These are phyloP conservation scores for Colletotrichum sansevieriae DNA, from an alignment of 2,329 filamentous ascomycete genomes.

Conservation along the genomic window DNA sequence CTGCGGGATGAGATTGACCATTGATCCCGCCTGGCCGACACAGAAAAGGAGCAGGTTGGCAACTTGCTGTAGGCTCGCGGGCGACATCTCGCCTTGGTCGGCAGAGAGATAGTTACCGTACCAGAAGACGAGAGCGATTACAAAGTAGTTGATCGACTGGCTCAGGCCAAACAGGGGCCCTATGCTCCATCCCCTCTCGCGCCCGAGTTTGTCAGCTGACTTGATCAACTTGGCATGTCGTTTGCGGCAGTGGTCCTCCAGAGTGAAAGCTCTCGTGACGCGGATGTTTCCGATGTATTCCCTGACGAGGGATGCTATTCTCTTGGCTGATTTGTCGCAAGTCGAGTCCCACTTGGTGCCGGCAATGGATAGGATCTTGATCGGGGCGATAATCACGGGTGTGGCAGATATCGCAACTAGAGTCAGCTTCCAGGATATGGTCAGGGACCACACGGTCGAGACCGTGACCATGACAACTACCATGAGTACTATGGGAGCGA, in stretches of 20 bases:
- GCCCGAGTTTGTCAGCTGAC: constrained; percentile 70
- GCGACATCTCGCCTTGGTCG: constrained; percentile 58
- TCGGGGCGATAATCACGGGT: constrained; percentile 76
- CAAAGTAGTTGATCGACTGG: constrained; percentile 78
- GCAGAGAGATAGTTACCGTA: constrained; percentile 78
- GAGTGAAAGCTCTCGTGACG: constrained; percentile 79
- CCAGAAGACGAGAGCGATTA: constrained; percentile 85
- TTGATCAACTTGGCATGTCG: constrained; percentile 70
- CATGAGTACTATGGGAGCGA: constrained; percentile 77
- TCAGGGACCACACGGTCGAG: constrained; percentile 81
- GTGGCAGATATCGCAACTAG: constrained; percentile 78
- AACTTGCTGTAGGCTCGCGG: constrained; percentile 76
- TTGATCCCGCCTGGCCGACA: constrained; percentile 77
- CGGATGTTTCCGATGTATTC: constrained; percentile 85
- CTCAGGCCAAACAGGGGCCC: constrained; percentile 83
- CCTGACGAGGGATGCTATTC: constrained; percentile 72
- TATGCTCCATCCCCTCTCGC: constrained; percentile 74
- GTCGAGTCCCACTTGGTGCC: constrained; percentile 79
- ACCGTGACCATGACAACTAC: constrained; percentile 74
- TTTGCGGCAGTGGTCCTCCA: constrained; percentile 77
- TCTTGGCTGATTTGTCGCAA: constrained; percentile 73
- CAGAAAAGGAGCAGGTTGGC: constrained; percentile 88
- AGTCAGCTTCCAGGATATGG: constrained; percentile 83
- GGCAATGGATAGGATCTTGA: constrained; percentile 73
- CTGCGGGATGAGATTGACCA: constrained; percentile 83